A percentile compares a stretch with the other conserved stretches of the same genome.
phyloP scores from a whole-genome alignment of 768 basidiomycete species.

The Sarcodon aspratus region DNA sequence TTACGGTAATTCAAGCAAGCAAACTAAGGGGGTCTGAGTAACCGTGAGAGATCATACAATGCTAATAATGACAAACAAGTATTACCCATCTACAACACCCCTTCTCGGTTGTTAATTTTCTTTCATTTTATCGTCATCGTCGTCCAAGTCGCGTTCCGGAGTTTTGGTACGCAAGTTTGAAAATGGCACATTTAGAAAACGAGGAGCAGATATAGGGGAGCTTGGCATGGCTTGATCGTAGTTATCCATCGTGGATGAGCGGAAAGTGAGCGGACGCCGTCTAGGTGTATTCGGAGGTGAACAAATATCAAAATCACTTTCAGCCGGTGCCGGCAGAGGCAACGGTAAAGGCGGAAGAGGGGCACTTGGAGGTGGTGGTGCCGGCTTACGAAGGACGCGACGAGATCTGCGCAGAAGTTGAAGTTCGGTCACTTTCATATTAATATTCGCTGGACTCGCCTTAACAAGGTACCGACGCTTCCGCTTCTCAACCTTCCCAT shows the following conservation, averaged over 20 bases:
- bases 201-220: not conserved
- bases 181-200: not conserved
- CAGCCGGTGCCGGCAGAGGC: not conserved
- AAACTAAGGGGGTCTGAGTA: too few relatives aligned
- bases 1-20: too few relatives aligned
- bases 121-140: not conserved
- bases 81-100: too few relatives aligned
- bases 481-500: constrained; percentile 47
- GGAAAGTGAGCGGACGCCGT: not conserved
- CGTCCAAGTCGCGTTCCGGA: not conserved
- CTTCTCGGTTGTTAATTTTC: not conserved
- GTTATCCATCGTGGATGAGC: not conserved
- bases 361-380: not conserved
- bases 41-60: too few relatives aligned
- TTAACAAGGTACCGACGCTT: constrained; percentile 28
- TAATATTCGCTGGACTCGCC: constrained; percentile 15
- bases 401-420: not conserved
- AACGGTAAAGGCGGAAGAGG: not conserved
- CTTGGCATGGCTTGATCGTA: not conserved
- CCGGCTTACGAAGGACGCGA: not conserved
- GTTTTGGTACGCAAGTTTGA: not conserved
- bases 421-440: not conserved
- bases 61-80: too few relatives aligned
- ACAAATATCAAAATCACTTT: not conserved
- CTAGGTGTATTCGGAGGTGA: not conserved